Evolutionary conservation across 257 asterid species (phyloP), one percentile per base, ranked within the genome.

Genomic region (Salvia rosmarinus): DNA sequence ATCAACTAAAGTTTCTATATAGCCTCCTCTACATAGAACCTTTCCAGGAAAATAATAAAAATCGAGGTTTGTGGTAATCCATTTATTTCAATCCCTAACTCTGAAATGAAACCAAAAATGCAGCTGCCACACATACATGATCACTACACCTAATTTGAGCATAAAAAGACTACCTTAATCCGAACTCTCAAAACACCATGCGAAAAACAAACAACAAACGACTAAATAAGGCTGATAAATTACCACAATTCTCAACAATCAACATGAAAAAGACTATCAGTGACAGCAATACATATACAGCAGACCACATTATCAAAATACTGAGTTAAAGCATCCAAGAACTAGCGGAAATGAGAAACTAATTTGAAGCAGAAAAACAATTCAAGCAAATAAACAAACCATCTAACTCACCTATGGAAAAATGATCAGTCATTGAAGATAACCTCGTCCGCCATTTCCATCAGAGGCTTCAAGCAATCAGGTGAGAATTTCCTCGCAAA

Each of bases 401-500:
- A 76, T 62, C 73, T 39, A 12, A 81, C 91, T 83, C 75, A 88
- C 98, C 90, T 46, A 55, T 68, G 78, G 59, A 77, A 78, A 71
- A 79, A 66, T 68, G 65, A 67, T 88, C 79, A 92, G 80, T 92
- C 96, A 80, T 85, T 88, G 77, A 90, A 87, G 73, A 92, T 87
- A 80, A 88, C 90, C 7, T 89, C 79, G 68, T 87, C 88, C 6
- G 96, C 95, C 32, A 92, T 83, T 60, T 87, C 83, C 91, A 92
- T 80, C 84, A 92, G 78, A 0, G 87, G 93, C 1, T 73, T 57
- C 88, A 92, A 75, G 90, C 88, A 82, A 76, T 87, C 98, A 0
- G 95, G 90, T 3, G 97, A 87, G 79, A 92, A 92, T 58, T 92
- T 92, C 74, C 98, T 75, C 0, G 96, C 97, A 50, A 92, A 92